These are phyloP conservation scores for Mycosarcoma maydis DNA, from an alignment of 1,284 basidiomycete species.

Conservation along the genomic window DNA sequence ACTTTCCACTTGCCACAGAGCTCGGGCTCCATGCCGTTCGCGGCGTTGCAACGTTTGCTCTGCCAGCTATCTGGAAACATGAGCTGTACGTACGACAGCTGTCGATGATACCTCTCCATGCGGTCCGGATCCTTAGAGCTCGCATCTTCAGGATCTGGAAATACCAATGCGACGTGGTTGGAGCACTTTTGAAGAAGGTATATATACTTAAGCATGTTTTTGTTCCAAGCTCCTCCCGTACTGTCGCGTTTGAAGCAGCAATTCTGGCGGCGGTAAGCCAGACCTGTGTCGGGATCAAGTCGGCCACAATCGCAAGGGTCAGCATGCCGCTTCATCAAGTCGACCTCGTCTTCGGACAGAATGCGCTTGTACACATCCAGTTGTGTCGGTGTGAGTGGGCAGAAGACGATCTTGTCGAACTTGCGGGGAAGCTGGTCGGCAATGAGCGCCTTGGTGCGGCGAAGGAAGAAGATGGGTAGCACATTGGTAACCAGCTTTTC, in stretches of 20 bases:
- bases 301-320: constrained; percentile 79
- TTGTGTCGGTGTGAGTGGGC: constrained; percentile 78
- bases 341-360: constrained; percentile 73
- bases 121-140: constrained; percentile 26
- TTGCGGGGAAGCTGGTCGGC: constrained; percentile 82
- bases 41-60: constrained; percentile 36
- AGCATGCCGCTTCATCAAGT: constrained; percentile 76
- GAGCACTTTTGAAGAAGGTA: constrained; percentile 82
- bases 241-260: constrained; percentile 71
- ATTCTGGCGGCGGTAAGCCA: constrained; percentile 51
- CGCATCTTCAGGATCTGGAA: constrained; percentile 72
- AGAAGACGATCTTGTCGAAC: constrained; percentile 86
- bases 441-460: constrained; percentile 84
- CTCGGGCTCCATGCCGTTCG: constrained; percentile 62
- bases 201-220: constrained; percentile 74
- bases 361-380: constrained; percentile 77
- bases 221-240: constrained; percentile 70
- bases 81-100: constrained; percentile 52
- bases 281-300: constrained; percentile 38
- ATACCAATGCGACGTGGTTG: constrained; percentile 82
- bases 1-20: constrained; percentile 71
- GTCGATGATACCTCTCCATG: constrained; percentile 54
- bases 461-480: constrained; percentile 78
- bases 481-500: constrained; percentile 73
- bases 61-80: constrained; percentile 63